Evolutionary conservation across 148 eudicot species (phyloP), one percentile per base, ranked within the genome.

Genomic region (Spergularia bocconei): DNA sequence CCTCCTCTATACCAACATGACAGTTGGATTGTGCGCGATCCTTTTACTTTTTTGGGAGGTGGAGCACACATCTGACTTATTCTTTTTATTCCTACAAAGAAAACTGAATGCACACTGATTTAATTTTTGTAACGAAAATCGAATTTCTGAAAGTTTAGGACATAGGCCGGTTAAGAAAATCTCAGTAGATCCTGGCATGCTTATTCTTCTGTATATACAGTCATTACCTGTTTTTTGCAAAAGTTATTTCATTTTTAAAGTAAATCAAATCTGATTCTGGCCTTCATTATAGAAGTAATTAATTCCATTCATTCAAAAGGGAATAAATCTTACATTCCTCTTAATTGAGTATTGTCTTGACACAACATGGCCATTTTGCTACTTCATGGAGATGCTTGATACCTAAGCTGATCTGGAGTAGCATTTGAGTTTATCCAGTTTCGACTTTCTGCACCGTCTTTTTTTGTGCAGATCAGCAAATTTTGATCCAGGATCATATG

Each of bases 261-360:
- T 59, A 79, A 79, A 59, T 55, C 29, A 57, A 68, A 61, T 79
- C 47, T 23, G 69, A 79, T 64, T 61, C 70, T 68, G 17, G 56
- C 41, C 33, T 62, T 75, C 11, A 55, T 14, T 25, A n/a, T 75
- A 39, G 41, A 75, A 75, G 58, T 53, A 36, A 53, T 78, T 41
- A 79, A 15, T 66, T 48, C 12, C 57, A 29, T 50, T 66, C 56
- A 51, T 19, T 13, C 13, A 15, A 41, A 33, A 58, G 13, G 73
- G 77, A 79, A 73, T 79, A 66, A 17, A 9, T 36, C 19, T 55
- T 57, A 58, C 59, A 25, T 66, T 25, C 19, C 39, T 19, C 6
- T 10, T 74, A 0, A n/a, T 20, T 39, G 68, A 6, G 13, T 52
- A 57, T 52, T 20, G 20, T 61, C 38, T n/a, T 23, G 67, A 54